phyloP scores from a whole-genome alignment of 345 rosid species.

The Fremontodendron californicum region DNA sequence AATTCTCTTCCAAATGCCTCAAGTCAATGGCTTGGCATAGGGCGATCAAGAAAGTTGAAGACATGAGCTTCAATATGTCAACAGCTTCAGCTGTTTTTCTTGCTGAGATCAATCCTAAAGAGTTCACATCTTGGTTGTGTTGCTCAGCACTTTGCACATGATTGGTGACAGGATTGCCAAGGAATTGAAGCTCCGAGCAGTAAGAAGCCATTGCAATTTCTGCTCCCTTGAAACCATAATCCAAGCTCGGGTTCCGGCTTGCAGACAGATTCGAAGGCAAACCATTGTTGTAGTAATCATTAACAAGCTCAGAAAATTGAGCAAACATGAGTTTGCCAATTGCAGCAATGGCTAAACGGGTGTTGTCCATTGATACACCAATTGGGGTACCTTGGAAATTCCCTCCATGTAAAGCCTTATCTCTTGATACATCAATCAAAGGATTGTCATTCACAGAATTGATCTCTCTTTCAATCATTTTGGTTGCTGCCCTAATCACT shows the following conservation, averaged over 20 bases:
- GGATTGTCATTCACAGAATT: slow-evolving; percentile 83
- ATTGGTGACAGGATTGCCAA: slow-evolving; percentile 72
- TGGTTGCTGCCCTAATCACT: slow-evolving; percentile 59
- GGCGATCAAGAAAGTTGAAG: slow-evolving; percentile 58
- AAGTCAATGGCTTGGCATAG: slow-evolving; percentile 69
- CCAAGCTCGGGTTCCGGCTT: slow-evolving; percentile 60
- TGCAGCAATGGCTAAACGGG: slow-evolving; percentile 57
- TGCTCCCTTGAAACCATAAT: slow-evolving; percentile 77
- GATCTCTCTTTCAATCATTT: slow-evolving; percentile 70
- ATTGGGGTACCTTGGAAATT: slow-evolving; percentile 86
- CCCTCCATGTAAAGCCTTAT: slow-evolving; percentile 71
- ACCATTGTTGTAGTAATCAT: slow-evolving; percentile 78
- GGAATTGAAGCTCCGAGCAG: slow-evolving; percentile 70
- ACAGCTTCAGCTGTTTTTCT: slow-evolving; percentile 60
- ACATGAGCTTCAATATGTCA: slow-evolving; percentile 68
- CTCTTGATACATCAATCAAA: slow-evolving; percentile 63
- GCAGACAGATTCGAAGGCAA: slow-evolving; percentile 67
- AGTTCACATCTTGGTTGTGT: slow-evolving; percentile 79
- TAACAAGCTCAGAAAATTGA: slow-evolving; percentile 70
- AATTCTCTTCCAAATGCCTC: slow-evolving; percentile 71
- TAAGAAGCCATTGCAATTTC: slow-evolving; percentile 86
- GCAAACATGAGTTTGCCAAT: slow-evolving; percentile 81
- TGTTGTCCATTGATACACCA: slow-evolving; percentile 85
- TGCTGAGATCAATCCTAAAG: slow-evolving; percentile 62
- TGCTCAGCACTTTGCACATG: slow-evolving; percentile 81